Evolutionary conservation across 345 rosid genomes (phyloP).

Genomic region (Euphorbia pulcherrima): DNA sequence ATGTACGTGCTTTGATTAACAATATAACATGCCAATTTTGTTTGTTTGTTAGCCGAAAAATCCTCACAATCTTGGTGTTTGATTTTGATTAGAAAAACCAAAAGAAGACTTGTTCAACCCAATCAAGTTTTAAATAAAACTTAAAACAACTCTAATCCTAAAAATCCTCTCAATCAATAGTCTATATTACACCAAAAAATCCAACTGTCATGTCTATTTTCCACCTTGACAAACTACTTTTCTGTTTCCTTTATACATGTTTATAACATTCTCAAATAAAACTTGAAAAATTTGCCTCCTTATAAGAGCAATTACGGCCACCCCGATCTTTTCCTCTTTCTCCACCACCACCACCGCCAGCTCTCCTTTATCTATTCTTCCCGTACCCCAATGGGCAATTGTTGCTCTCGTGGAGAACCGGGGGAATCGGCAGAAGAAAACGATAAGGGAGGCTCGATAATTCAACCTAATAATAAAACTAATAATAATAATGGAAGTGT

Average conservation of each 20-base stretch:
- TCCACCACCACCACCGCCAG: not conserved
- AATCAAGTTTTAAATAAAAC: not conserved
- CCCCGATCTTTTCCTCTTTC: not conserved
- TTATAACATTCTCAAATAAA: conserved; percentile 22
- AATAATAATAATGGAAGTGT: not conserved
- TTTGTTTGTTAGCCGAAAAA: conserved; percentile 3
- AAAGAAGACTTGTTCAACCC: conserved; percentile 14
- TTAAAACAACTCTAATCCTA: conserved; percentile 10
- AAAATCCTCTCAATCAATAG: conserved; percentile 21
- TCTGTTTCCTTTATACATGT: conserved; percentile 3
- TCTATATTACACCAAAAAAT: conserved; percentile 11
- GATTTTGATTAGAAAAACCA: not conserved
- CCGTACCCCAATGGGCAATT: conserved; percentile 57
- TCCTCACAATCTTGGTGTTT: conserved; percentile 9
- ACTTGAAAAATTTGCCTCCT: not conserved
- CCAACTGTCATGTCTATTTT: conserved; percentile 18
- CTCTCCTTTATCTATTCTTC: not conserved
- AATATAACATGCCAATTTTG: no score
- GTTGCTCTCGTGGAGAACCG: conserved; percentile 56
- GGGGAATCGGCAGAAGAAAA: conserved; percentile 18
- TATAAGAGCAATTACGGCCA: not conserved
- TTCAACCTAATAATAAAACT: not conserved
- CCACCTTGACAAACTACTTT: conserved; percentile 13
- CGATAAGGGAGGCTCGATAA: conserved; percentile 26
- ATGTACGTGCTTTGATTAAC: no score